A percentile compares a stretch with the other conserved stretches of the same genome.
phyloP scores from a whole-genome alignment of 2,329 filamentous ascomycete species.

The Fusarium brachygibbosum region DNA sequence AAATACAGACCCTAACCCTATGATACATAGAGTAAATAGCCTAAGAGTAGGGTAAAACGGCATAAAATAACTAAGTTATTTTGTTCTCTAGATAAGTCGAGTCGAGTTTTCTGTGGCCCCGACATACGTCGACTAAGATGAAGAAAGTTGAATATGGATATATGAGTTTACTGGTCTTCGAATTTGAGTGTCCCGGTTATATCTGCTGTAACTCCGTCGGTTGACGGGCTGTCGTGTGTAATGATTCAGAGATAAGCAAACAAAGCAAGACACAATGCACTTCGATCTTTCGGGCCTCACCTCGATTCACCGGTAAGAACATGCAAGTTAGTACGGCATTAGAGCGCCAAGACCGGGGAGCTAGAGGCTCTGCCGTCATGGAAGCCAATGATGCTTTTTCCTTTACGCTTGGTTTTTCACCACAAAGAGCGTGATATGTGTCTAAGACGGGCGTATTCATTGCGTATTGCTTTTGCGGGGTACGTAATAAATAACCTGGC shows the following conservation, averaged over 20 bases:
- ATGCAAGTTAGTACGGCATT: constrained; percentile 8
- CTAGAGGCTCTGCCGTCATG: constrained; percentile 5
- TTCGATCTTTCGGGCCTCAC: constrained; percentile 25
- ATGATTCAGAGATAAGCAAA: neutral
- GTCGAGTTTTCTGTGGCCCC: no score
- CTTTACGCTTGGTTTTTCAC: constrained; percentile 14
- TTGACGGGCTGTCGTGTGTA: no score
- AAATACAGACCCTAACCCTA: no score
- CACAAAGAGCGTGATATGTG: constrained; percentile 11
- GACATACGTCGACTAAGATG: no score
- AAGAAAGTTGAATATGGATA: neutral
- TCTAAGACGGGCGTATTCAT: constrained; percentile 7
- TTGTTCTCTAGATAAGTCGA: no score
- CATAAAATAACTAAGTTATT: no score
- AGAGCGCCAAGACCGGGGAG: constrained; percentile 22
- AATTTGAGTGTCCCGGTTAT: no score
- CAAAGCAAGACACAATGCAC: neutral
- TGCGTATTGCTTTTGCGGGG: constrained; percentile 19
- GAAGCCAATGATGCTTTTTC: neutral
- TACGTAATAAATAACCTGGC: constrained; percentile 2
- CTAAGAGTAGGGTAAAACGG: no score
- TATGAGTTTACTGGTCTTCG: neutral
- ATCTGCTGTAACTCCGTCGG: neutral
- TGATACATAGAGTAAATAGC: no score
- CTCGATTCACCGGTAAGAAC: constrained; percentile 33